A percentile compares a stretch with the other conserved stretches of the same genome.
phyloP scores from a whole-genome alignment of 768 basidiomycete species.

The Heimioporus sp. region DNA sequence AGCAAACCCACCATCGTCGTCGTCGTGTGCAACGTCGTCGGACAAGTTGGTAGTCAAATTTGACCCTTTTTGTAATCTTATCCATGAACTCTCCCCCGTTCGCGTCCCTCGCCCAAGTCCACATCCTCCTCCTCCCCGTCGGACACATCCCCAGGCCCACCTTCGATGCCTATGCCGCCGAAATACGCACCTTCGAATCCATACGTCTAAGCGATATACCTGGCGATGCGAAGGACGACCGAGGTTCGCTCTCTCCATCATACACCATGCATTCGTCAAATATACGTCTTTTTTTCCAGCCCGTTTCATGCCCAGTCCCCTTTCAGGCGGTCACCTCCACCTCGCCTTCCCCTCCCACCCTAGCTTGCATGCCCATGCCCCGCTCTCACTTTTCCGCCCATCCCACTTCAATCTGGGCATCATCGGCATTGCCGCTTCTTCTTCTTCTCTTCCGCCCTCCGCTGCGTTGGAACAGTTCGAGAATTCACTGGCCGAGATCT shows the following conservation, averaged over 20 bases:
- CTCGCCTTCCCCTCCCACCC: constrained; percentile 77
- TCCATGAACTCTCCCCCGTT: constrained; percentile 72
- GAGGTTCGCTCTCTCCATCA: constrained; percentile 46
- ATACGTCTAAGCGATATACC: constrained; percentile 84
- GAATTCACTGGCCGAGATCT: constrained; percentile 58
- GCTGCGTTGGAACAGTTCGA: constrained; percentile 66
- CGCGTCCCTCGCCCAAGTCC: constrained; percentile 82
- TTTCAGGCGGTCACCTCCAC: constrained; percentile 79
- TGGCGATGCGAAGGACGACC: constrained; percentile 71
- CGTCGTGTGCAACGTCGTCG: too few species aligned
- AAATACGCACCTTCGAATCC: constrained; percentile 70
- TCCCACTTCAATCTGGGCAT: constrained; percentile 86
- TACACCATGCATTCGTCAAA: background rate
- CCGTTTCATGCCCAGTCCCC: constrained; percentile 77
- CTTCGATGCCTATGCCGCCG: constrained; percentile 71
- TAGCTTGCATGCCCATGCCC: constrained; percentile 60
- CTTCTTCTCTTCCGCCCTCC: constrained; percentile 50
- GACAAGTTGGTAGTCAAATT: constrained; percentile 13
- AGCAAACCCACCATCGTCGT: constrained; percentile 24
- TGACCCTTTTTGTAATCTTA: background rate
- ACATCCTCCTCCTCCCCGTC: constrained; percentile 83
- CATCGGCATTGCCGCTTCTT: constrained; percentile 80
- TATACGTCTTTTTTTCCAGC: constrained; percentile 38
- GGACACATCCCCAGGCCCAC: constrained; percentile 66
- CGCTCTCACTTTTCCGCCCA: constrained; percentile 70